A percentile compares a stretch with the other conserved stretches of the same genome.
phyloP scores from a whole-genome alignment of 2,329 filamentous ascomycete genomes.

The Mycosphaerella arachidis region DNA sequence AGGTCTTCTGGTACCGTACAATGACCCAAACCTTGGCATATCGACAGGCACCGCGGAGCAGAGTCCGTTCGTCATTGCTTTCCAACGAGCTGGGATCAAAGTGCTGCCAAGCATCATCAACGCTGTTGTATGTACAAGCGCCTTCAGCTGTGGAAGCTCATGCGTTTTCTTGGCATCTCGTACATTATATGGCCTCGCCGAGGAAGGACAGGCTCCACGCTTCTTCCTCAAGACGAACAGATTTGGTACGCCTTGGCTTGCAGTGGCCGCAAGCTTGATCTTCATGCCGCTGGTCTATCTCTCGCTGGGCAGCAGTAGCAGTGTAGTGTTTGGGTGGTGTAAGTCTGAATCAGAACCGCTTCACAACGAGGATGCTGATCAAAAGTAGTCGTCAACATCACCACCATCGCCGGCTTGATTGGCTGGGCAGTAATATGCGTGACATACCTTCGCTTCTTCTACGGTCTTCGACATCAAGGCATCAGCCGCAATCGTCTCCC shows the following conservation, averaged over 20 bases:
- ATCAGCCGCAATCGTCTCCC: slow-evolving; percentile 14
- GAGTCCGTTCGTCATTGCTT: slow-evolving; percentile 64
- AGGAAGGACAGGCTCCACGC: slow-evolving; percentile 49
- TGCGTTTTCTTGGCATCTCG: slow-evolving; percentile 56
- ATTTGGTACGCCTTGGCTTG: slow-evolving; percentile 13
- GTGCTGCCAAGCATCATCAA: slow-evolving; percentile 65
- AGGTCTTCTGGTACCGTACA: slow-evolving; percentile 27
- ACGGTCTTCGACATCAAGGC: slow-evolving; percentile 9
- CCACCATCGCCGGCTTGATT: slow-evolving; percentile 14
- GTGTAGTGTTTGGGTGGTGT: slow-evolving; percentile 15
- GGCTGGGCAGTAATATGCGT: slow-evolving; percentile 18
- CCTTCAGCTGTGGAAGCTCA: slow-evolving; percentile 40
- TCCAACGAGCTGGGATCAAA: slow-evolving; percentile 54
- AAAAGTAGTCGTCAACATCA: slow-evolving; percentile 15
- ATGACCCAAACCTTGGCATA: slow-evolving; percentile 28
- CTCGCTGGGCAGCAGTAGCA: slow-evolving; percentile 12
- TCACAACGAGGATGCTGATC: neutral
- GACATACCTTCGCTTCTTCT: slow-evolving; percentile 16
- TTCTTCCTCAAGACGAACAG: slow-evolving; percentile 41
- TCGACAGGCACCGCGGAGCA: slow-evolving; percentile 37
- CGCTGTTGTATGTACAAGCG: slow-evolving; percentile 54
- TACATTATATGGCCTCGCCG: slow-evolving; percentile 45
- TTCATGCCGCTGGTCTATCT: slow-evolving; percentile 18
- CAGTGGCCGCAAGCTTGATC: slow-evolving; percentile 12
- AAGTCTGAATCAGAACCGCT: neutral